phyloP scores from a whole-genome alignment of 257 asterid species.

The Penstemon newberryi region DNA sequence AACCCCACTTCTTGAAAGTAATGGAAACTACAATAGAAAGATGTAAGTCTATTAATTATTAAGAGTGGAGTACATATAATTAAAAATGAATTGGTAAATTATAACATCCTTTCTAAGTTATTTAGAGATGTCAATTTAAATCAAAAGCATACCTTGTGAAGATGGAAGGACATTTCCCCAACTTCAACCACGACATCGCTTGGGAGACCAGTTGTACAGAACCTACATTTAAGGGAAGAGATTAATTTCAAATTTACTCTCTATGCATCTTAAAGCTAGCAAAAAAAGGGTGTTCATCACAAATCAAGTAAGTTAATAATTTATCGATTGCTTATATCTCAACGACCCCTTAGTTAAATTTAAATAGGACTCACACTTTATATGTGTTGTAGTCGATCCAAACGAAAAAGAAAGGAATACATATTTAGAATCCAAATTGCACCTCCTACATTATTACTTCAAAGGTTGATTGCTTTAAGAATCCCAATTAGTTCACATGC shows the following conservation, averaged over 20 bases:
- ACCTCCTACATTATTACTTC: too few species aligned
- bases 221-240: constrained; percentile 48
- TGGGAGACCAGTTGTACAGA: constrained; percentile 94
- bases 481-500: too few species aligned
- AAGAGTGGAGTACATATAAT: background rate
- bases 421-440: too few species aligned
- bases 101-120: background rate
- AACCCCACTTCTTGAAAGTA: constrained; percentile 91
- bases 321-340: too few species aligned
- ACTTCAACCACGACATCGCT: constrained; percentile 91
- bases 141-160: constrained; percentile 71
- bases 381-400: too few species aligned
- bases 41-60: background rate
- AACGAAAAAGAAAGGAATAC: too few species aligned
- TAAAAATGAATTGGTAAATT: background rate
- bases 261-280: too few species aligned
- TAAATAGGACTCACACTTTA: too few species aligned
- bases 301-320: too few species aligned
- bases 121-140: background rate
- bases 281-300: too few species aligned
- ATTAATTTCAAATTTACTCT: background rate
- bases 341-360: too few species aligned
- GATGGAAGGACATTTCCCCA: constrained; percentile 97
- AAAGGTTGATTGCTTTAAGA: too few species aligned
- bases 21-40: constrained; percentile 65